Evolutionary conservation across 768 basidiomycete species (phyloP), one percentile per base, ranked within the genome.

Genomic region (Cystofilobasidium macerans): DNA sequence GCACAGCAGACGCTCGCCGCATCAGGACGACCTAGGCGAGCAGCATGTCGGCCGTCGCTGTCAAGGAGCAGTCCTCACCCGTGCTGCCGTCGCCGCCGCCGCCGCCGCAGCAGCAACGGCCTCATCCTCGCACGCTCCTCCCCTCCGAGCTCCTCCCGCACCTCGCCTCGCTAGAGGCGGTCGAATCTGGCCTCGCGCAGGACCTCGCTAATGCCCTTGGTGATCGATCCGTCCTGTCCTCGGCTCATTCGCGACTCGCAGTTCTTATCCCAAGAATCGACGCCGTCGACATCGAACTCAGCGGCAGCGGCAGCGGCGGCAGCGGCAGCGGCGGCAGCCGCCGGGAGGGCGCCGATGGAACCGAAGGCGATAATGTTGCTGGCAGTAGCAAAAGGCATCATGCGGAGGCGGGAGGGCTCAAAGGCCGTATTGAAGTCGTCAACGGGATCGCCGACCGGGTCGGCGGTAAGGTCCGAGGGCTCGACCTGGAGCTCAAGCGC

Each of bases 401-500:
- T n/a, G n/a, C n/a, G n/a, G n/a, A 64, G 14, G 69, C 70, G 9
- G 70, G 71, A 11, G 75, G 75, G 0, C 58, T 77, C 28, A 73
- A 76, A 1, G 73, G 73, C 40, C 35, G 76, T n/a, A 74, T 77
- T 9, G 65, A 69, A 11, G 71, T 65, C 61, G 76, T 77, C 20
- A 76, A 74, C 72, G 73, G 73, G 67, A 77, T 75, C 7, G 73
- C 73, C 53, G 85, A 92, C 71, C 80, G 93, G 57, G 88, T 99
- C 11, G 90, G 93, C n/a, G 87, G 89, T 36, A 85, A 86, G 57
- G 95, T 99, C 28, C 81, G 87, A 33, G 81, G 83, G 7, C 80
- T 99, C 51, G 95, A 99, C 74, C 86, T 90, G 73, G 91, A 98
- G 78, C 93, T 98, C 85, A 81, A 84, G 22, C 81, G 90, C 62